Percentiles rank a stretch among this genome's conserved stretches.
phyloP scores from a whole-genome alignment of 129 eudicot species.

The Ambrosia trifida region DNA sequence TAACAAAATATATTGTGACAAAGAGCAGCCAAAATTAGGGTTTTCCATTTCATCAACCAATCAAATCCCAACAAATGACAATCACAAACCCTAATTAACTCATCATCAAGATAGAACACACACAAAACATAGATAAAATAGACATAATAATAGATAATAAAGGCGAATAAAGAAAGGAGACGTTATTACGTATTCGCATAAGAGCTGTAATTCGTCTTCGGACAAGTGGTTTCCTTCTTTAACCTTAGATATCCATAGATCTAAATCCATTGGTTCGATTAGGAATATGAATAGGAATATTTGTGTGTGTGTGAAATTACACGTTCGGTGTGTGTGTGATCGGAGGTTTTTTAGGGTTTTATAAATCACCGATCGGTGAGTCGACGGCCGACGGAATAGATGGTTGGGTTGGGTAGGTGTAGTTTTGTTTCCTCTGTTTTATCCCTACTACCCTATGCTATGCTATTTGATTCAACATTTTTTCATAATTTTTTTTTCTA shows the following conservation, averaged over 20 bases:
- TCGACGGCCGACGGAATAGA: constrained; percentile 31
- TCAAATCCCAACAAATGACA: constrained; percentile 5
- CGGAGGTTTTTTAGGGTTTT: not conserved
- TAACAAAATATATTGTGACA: not conserved
- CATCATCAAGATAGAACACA: not conserved
- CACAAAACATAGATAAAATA: not conserved
- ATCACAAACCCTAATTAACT: constrained; percentile 16
- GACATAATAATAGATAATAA: not conserved
- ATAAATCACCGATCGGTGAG: constrained; percentile 29
- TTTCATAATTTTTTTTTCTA: not conserved
- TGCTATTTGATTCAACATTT: not conserved
- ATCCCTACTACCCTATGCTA: constrained; percentile 1
- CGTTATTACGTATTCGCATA: constrained; percentile 83
- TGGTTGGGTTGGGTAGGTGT: constrained; percentile 29
- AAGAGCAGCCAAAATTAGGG: constrained; percentile 31
- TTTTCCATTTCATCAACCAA: constrained; percentile 19
- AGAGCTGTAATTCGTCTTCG: constrained; percentile 96
- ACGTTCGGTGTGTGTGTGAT: not conserved
- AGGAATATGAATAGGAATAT: not conserved
- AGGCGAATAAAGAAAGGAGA: not conserved
- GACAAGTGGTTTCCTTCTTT: constrained; percentile 97
- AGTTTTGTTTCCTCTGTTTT: constrained; percentile 14
- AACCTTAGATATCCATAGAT: constrained; percentile 91
- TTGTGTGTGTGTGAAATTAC: constrained; percentile 3
- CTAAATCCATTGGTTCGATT: constrained; percentile 75